Evolutionary conservation across 164 flowering plant species (phyloP), one percentile per base, ranked within the genome.

Genomic region (Warburgia ugandensis): DNA sequence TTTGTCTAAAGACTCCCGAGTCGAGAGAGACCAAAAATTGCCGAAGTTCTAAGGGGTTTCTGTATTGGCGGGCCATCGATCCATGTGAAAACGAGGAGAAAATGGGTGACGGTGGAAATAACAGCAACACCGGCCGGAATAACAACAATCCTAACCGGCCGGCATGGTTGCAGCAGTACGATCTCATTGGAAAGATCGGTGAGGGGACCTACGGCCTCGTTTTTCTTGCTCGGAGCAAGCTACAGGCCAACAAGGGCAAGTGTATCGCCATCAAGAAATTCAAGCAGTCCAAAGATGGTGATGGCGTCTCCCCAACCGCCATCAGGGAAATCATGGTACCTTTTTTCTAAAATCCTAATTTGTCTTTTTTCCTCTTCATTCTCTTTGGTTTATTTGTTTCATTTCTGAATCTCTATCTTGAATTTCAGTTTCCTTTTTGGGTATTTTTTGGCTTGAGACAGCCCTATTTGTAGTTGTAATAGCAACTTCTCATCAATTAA

Each of bases 251-350:
- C 58, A 77, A 89, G 19, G 86, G 91, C 46, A 89, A 86, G 59
- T 79, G 80, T 50, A 89, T 94, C 43, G 99, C 99, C 36, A 94
- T 94, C 58, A 94, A 94, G 74, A 89, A 94, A 51, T 94, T 94
- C 75, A 94, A 94, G 74, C 96, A 84, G 63, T 84, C 97, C 53
- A 94, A 94, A 58, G 99, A 94, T 65, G 99, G 97, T 5, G 97
- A 94, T 56, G 99, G 99, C 40, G 91, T 94, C 58, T 94, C 99
- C 21, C 99, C 99, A 31, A 94, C 99, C 8, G 99, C 99, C 29
- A 89, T 94, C 49, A 87, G 99, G 4, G 99, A 94, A 70, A 94
- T 89, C 61, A 89, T 89, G 94, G 94, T 87, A 46, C n/a, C n/a
- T n/a, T 9, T 25, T 27, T 7, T 28, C 36, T 42, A 23, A 42